phyloP scores from a whole-genome alignment of 225 moss, liverwort and hornwort species.

The Polytrichum commune region DNA sequence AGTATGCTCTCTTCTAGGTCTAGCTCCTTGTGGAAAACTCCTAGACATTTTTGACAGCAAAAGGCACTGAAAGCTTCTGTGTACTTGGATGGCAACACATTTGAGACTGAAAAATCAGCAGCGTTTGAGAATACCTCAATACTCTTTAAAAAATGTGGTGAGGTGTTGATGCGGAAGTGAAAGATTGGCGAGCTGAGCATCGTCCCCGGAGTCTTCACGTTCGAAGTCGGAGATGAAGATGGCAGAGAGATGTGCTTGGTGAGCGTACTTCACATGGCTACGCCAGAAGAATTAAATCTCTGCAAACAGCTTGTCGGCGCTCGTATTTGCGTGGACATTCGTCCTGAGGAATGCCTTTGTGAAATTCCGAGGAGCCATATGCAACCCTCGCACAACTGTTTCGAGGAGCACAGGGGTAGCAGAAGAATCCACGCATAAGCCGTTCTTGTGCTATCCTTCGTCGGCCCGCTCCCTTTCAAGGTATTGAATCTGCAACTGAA shows the following conservation, averaged over 20 bases:
- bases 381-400: background rate
- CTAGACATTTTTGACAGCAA: background rate
- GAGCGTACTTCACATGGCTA: background rate
- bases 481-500: background rate
- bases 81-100: background rate
- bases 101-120: background rate
- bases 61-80: background rate
- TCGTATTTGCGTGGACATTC: background rate
- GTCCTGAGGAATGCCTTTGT: background rate
- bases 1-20: background rate
- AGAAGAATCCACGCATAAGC: constrained; percentile 3
- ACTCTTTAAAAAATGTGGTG: background rate
- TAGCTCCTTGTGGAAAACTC: background rate
- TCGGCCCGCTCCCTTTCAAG: background rate
- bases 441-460: background rate
- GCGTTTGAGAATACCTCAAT: background rate
- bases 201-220: background rate
- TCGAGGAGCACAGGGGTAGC: constrained; percentile 7
- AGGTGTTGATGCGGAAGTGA: constrained; percentile 5
- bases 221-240: background rate
- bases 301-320: background rate
- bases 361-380: background rate
- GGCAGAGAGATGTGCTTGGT: background rate
- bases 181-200: background rate
- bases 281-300: background rate